A percentile compares a stretch with the other conserved stretches of the same genome.
Evolutionary conservation across 169 alveolate species (phyloP).

Genomic region (Cryptosporidium sp.): DNA sequence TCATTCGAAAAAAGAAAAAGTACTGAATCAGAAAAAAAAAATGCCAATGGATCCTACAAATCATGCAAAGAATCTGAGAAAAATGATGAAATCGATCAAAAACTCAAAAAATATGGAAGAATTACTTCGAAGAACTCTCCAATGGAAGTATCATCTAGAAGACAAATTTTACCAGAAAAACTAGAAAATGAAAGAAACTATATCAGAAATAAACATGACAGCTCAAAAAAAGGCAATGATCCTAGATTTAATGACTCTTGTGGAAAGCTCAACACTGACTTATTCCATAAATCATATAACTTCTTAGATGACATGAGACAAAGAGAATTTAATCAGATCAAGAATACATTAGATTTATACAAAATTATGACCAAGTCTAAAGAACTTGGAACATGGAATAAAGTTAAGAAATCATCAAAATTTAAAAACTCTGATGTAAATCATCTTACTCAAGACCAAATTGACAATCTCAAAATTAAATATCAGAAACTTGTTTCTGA

Average conservation of each 20-base stretch:
- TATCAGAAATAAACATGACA: slow-evolving; percentile 26
- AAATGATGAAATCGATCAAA: background rate
- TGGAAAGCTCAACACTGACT: slow-evolving; percentile 58
- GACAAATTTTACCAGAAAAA: slow-evolving; percentile 34
- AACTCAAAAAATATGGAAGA: slow-evolving; percentile 6
- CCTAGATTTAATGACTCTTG: slow-evolving; percentile 72
- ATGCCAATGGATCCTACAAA: background rate
- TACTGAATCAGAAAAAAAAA: background rate
- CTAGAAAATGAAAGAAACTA: slow-evolving; percentile 46
- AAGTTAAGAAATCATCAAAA: slow-evolving; percentile 25
- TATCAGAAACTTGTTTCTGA: slow-evolving; percentile 43
- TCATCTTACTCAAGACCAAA: slow-evolving; percentile 47
- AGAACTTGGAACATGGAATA: slow-evolving; percentile 64
- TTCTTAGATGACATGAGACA: slow-evolving; percentile 50
- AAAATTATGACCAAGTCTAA: slow-evolving; percentile 44
- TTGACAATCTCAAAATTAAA: slow-evolving; percentile 29
- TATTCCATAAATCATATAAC: slow-evolving; percentile 59
- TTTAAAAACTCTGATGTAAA: slow-evolving; percentile 47
- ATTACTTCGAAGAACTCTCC: slow-evolving; percentile 35
- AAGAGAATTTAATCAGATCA: slow-evolving; percentile 39
- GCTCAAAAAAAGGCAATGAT: slow-evolving; percentile 3
- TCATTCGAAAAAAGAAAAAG: slow-evolving; percentile 5
- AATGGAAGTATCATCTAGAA: slow-evolving; percentile 63
- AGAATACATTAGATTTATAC: slow-evolving; percentile 34
- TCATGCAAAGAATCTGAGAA: background rate